Conservation (phyloP, 2,329 filamentous ascomycete species). For the Myriangium duriaei region DNA sequence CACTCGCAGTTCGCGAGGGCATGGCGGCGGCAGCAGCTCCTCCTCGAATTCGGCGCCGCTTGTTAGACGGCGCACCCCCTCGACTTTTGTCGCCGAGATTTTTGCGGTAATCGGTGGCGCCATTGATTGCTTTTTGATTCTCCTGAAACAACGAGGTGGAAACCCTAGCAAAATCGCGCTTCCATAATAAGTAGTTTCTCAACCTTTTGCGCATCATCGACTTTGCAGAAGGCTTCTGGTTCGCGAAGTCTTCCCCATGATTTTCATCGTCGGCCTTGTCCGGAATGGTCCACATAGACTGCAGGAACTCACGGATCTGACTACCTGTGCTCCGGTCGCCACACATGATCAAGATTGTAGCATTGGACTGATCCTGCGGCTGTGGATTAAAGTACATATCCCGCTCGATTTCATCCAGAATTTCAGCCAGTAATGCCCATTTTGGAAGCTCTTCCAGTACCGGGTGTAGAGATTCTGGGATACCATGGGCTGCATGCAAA, state of each 20-base stretch:
- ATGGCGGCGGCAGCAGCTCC: conserved; percentile 51
- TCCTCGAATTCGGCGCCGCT: conserved; percentile 72
- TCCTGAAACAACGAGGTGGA: conserved; percentile 67
- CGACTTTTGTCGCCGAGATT: conserved; percentile 33
- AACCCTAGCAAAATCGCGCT: conserved; percentile 74
- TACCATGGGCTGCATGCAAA: conserved; percentile 34
- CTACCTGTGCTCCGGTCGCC: conserved; percentile 73
- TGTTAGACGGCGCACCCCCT: conserved; percentile 64
- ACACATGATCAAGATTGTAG: conserved; percentile 93
- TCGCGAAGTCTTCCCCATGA: conserved; percentile 33
- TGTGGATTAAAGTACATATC: conserved; percentile 75
- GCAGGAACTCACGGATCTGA: conserved; percentile 81
- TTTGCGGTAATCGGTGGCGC: conserved; percentile 47
- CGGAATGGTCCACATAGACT: conserved; percentile 71
- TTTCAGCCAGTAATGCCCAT: conserved; percentile 78
- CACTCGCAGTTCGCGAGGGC: conserved; percentile 55
- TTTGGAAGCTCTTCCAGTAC: conserved; percentile 92
- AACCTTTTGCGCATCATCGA: conserved; percentile 87
- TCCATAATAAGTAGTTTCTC: conserved; percentile 81
- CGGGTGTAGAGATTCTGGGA: conserved; percentile 55
- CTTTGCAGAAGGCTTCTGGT: conserved; percentile 52
- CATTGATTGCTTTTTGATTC: conserved; percentile 63
- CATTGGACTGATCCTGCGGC: conserved; percentile 70
- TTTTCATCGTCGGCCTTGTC: conserved; percentile 31
- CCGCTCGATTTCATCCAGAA: conserved; percentile 84